Evolutionary conservation across 208 protist genomes (phyloP), one percentile per base, ranked within the genome.

Genomic region (Leishmania braziliensis): DNA sequence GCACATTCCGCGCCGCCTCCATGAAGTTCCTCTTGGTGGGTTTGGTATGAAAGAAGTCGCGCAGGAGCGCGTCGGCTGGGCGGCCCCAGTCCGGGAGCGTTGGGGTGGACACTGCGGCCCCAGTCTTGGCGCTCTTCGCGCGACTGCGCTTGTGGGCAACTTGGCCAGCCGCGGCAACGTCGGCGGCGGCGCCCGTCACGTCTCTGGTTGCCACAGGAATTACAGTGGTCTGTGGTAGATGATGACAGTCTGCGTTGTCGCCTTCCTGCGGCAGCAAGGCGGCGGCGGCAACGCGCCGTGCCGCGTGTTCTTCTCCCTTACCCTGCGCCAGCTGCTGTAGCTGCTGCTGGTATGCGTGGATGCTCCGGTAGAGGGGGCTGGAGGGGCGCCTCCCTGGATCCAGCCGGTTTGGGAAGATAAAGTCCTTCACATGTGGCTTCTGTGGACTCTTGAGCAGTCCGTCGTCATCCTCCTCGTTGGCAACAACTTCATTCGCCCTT

Each of bases 1-100:
- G 81, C 48, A 95, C 83, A 26, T 71, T 75, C 65, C 84, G 75
- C 2, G 86, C 86, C 0, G 90, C 86, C 36, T 81, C 83, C 68
- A 86, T 81, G 82, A 97, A 97, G 54, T 20, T 79, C 75, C 89
- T 91, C 48, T 86, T 83, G 4, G 91, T 94, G 76, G 91, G 82
- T 10, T 81, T 81, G 50, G 82, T 78, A 1, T 84, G 78, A 79
- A 93, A 97, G 63, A 95, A 86, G 65, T 83, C 81, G 8, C 81
- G 82, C 56, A 95, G 78, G 29, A 88, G 69, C 14, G 76, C 75
- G 70, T 90, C 90, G 36, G 90, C 86, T 2, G 84, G 84, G 23
- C 76, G 85, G 54, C 77, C 84, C 75, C 75, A 75, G 56, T 56
- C 75, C 29, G 79, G 76, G 62, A 78, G 58, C 29, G 51, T 50